phyloP scores from a whole-genome alignment of 768 basidiomycete genomes.

The Trametes meyenii region DNA sequence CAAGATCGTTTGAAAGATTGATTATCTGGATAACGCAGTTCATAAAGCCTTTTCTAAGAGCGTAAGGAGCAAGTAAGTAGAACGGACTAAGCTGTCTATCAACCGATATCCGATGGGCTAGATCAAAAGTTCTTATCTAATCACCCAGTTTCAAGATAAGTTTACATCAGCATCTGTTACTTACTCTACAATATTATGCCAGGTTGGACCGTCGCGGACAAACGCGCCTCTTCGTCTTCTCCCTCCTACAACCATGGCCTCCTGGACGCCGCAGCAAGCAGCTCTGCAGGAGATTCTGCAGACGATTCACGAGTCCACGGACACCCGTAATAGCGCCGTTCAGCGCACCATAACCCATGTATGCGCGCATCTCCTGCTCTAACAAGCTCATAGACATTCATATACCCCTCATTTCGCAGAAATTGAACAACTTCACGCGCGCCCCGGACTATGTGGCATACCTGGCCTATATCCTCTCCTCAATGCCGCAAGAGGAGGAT shows the following conservation, averaged over 20 bases:
- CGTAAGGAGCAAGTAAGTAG: not conserved
- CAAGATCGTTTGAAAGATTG: not conserved
- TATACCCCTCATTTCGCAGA: constrained; percentile 46
- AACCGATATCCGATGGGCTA: too few species aligned
- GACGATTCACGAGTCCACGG: constrained; percentile 90
- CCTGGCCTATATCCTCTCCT: constrained; percentile 89
- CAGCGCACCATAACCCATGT: constrained; percentile 88
- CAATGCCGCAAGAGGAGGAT: constrained; percentile 81
- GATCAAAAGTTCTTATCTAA: constrained; percentile 1
- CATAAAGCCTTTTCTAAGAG: not conserved
- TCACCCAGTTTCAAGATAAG: constrained; percentile 14
- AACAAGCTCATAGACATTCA: constrained; percentile 22
- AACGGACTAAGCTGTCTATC: too few species aligned
- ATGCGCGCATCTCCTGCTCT: constrained; percentile 30
- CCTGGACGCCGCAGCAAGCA: constrained; percentile 83
- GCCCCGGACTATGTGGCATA: constrained; percentile 95
- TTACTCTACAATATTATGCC: constrained; percentile 9
- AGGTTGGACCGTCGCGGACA: constrained; percentile 8
- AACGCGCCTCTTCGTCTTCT: constrained; percentile 26
- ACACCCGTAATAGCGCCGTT: constrained; percentile 64
- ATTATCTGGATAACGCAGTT: not conserved
- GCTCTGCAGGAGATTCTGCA: constrained; percentile 91
- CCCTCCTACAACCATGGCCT: constrained; percentile 43
- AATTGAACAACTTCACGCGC: constrained; percentile 85
- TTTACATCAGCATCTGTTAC: constrained; percentile 9